Percentiles rank a stretch among this genome's conserved stretches.
Conservation (phyloP, 2,329 filamentous ascomycete species). For the Phialocephala subalpina region DNA sequence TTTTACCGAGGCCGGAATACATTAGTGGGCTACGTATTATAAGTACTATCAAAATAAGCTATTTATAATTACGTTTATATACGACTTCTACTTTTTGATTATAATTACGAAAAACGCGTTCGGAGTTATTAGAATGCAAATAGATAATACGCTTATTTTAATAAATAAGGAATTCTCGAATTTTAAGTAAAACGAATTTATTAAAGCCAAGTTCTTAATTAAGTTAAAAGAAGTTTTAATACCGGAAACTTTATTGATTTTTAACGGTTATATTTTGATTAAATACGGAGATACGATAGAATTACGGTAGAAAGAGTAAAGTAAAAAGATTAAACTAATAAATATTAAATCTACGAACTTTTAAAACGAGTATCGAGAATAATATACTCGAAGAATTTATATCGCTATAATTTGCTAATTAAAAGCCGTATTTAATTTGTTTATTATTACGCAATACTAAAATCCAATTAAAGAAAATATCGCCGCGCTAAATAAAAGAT, state of each 20-base stretch:
- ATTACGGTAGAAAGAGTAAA: not conserved
- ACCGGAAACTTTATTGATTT: not conserved
- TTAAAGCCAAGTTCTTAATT: not conserved
- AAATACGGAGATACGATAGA: not conserved
- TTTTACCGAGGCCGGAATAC: too few species aligned
- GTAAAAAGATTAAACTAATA: not conserved
- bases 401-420: not conserved
- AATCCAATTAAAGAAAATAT: not conserved
- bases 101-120: not conserved
- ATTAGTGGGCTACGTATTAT: too few species aligned
- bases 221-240: not conserved
- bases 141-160: not conserved
- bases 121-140: not conserved
- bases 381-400: not conserved
- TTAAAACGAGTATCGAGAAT: not conserved
- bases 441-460: not conserved
- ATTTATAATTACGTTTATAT: not conserved
- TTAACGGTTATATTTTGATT: not conserved
- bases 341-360: not conserved
- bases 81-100: not conserved
- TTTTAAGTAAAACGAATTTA: not conserved
- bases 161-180: not conserved
- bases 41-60: too few species aligned
- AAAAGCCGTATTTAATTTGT: not conserved
- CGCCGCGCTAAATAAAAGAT: slow-evolving; percentile 19